Evolutionary conservation across 805 yeast genomes (phyloP), one percentile per base, ranked within the genome.

Genomic region (Dipodascus albidus): DNA sequence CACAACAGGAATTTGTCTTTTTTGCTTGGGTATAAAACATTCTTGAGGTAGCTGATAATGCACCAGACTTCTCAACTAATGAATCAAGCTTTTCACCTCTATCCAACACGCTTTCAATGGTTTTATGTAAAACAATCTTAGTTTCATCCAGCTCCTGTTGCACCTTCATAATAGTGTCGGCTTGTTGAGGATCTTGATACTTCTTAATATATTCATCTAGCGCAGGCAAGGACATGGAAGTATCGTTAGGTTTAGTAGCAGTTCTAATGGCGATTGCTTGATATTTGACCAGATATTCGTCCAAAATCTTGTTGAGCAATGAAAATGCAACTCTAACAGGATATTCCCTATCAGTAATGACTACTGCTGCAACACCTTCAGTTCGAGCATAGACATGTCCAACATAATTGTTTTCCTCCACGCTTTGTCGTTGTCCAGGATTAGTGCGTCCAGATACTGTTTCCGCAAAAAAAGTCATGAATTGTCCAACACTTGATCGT

Each of bases 111-210:
- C 85, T 78, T 70, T 93, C 97, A 60, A 93, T 91, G 49, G 97
- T 89, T 72, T 91, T 90, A 71, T 93, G 98, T 64, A 93, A 75
- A 44, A 90, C 96, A 62, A 91, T 87, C 74, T 93, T 93, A 38
- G 99, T 93, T 67, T 93, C 99, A 69, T 93, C 99, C 63, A 93
- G 79, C 70, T 93, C 99, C 66, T 89, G 95, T 74, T 93, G 99
- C 21, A 93, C 99, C 68, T 85, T 86, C 95, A 93, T 84, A 58
- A 93, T 82, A 9, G 96, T 85, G 68, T 93, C 99, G 0, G 98
- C 98, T 73, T 93, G 96, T 47, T 85, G 77, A 27, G 99, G 99
- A 67, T 93, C 96, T 72, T 93, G 99, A 71, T 93, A 93, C 64
- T 87, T 87, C 62, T 74, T 72, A 60, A 93, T 72, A 67, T 89